Evolutionary conservation across 805 yeast species (phyloP).

Genomic region (Priceomyces medius): DNA sequence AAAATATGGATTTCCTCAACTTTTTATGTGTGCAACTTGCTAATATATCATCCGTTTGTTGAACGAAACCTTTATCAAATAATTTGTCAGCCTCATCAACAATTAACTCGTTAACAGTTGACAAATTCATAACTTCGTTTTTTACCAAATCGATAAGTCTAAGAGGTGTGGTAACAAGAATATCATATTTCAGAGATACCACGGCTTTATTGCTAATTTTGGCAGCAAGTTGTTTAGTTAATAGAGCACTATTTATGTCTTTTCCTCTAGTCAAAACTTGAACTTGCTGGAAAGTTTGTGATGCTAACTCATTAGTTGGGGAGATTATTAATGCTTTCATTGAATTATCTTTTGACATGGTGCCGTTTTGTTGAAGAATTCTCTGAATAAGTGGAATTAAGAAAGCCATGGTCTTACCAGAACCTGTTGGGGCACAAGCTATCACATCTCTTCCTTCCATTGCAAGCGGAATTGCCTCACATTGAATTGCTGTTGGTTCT

Average conservation of each 20-base stretch:
- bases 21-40: slow-evolving; percentile 52
- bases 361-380: slow-evolving; percentile 23
- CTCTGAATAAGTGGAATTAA: slow-evolving; percentile 75
- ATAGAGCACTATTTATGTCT: slow-evolving; percentile 57
- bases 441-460: slow-evolving; percentile 71
- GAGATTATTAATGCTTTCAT: slow-evolving; percentile 78
- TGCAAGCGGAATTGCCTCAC: slow-evolving; percentile 80
- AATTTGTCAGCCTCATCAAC: slow-evolving; percentile 96
- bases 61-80: slow-evolving; percentile 81
- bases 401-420: slow-evolving; percentile 94
- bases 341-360: slow-evolving; percentile 42
- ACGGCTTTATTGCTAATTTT: slow-evolving; percentile 64
- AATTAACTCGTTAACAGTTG: slow-evolving; percentile 68
- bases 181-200: slow-evolving; percentile 65
- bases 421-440: slow-evolving; percentile 98
- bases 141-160: slow-evolving; percentile 79
- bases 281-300: slow-evolving; percentile 75
- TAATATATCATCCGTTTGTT: slow-evolving; percentile 86
- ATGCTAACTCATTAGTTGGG: slow-evolving; percentile 93
- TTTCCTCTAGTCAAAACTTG: slow-evolving; percentile 56
- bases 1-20: slow-evolving; percentile 75
- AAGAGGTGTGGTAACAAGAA: slow-evolving; percentile 84
- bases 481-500: slow-evolving; percentile 91
- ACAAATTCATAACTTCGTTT: slow-evolving; percentile 57
- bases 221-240: slow-evolving; percentile 69